Base-by-base conservation (phyloP, 805 yeast species). In the Yarrowia deformans region DNA sequence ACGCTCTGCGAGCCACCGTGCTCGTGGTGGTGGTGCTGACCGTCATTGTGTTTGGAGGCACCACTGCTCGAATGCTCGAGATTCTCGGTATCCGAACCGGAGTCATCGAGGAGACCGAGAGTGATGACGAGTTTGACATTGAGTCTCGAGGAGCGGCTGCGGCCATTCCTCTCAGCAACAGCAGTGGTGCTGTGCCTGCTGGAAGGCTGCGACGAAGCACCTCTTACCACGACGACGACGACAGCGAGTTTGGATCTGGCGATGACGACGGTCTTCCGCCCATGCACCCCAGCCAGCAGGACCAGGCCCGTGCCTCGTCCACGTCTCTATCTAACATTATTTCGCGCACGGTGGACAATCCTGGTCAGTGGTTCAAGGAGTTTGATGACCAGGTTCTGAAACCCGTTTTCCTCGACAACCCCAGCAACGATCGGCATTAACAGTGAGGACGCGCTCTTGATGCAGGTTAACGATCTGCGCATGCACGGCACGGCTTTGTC, bases 1-100 rank as follows among this genome's bases (percentile, higher is more conserved):
- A 89, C 76, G 88, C 97, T 0, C 81, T 95, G 67, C 80, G 94
- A 68, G 99, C 99, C 2, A 96, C 99, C 0, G 97, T 96, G 0
- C 81, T 96, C 52, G 98, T 96, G 14, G 98, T 94, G 32, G 99
- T 95, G 12, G 99, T 95, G 39, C 81, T 95, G 58, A 95, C 99
- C 0, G 99, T 95, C 37, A 93, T 95, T 69, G 84, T 95, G 37
- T 95, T 95, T 78, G 99, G 99, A 70, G 99, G 99, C 46, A 95
- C 99, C 0, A 95, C 98, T 0, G 98, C 99, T 1, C 91, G 97
- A 55, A 95, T 95, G 99, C 84, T 95, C 70, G 99, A 95, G 77
- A 91, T 94, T 73, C 82, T 95, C 73, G 95, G 96, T 56, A 96
- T 95, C 73, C 89, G 90, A 73, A 90, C 97, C 1, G 99, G 99